Evolutionary conservation across 441 rosid species (phyloP).

Genomic region (Erysimum cheiri): DNA sequence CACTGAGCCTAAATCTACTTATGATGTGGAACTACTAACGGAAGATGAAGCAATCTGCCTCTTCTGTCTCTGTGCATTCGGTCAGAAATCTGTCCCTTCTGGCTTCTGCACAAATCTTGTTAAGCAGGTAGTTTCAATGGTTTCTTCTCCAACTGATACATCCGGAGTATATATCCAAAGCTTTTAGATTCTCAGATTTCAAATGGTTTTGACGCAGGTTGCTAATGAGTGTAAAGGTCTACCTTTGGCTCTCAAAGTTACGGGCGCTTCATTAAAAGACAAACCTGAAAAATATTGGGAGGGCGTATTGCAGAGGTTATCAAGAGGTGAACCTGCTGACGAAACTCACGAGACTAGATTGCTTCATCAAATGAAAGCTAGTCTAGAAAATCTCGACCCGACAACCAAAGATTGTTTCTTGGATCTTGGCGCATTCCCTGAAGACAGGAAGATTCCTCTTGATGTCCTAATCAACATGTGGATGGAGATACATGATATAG

Average conservation of each 20-base stretch:
- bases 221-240: constrained; percentile 82
- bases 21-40: constrained; percentile 64
- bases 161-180: not conserved
- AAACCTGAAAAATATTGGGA: constrained; percentile 70
- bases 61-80: constrained; percentile 78
- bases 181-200: constrained; percentile 20
- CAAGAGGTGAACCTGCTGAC: constrained; percentile 68
- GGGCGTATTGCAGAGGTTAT: constrained; percentile 63
- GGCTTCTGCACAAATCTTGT: constrained; percentile 54
- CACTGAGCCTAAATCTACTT: constrained; percentile 43
- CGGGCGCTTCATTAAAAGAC: constrained; percentile 71
- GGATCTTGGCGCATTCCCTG: constrained; percentile 87
- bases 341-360: constrained; percentile 68
- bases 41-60: constrained; percentile 65
- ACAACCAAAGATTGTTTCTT: constrained; percentile 76
- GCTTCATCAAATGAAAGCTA: constrained; percentile 68
- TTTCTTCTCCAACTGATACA: constrained; percentile 17
- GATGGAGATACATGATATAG: constrained; percentile 67
- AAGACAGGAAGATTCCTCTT: constrained; percentile 83
- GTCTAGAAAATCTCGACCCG: constrained; percentile 56
- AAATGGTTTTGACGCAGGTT: constrained; percentile 49
- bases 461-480: constrained; percentile 83
- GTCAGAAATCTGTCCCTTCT: constrained; percentile 58
- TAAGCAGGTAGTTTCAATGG: constrained; percentile 57
- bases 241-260: constrained; percentile 87